phyloP scores from a whole-genome alignment of 106 monocot species.

The Dendrobium huoshanense region DNA sequence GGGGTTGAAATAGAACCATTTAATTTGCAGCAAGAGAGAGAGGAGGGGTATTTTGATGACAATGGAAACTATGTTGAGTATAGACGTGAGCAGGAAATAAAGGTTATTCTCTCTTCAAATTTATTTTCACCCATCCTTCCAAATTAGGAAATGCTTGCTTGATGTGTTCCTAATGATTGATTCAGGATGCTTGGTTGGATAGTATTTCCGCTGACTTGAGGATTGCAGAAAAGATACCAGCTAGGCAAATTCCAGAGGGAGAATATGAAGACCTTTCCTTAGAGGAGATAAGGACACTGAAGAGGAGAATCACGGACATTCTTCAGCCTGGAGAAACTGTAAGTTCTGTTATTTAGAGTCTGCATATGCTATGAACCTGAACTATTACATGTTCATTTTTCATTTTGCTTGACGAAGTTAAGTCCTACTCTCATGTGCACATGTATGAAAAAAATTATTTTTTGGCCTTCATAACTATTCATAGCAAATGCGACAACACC shows the following conservation, averaged over 20 bases:
- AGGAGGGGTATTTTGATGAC: constrained; percentile 97
- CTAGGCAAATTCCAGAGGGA: constrained; percentile 36
- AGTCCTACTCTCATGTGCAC: no score
- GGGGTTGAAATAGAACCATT: constrained; percentile 87
- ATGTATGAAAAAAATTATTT: no score
- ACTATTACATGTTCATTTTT: no score
- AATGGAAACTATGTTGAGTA: constrained; percentile 94
- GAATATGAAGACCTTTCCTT: constrained; percentile 77
- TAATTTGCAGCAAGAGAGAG: constrained; percentile 85
- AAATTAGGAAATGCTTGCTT: neutral
- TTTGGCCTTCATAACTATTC: no score
- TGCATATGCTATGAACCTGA: no score
- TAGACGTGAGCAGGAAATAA: constrained; percentile 52
- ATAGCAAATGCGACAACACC: no score
- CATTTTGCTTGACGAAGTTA: no score
- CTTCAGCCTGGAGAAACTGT: constrained; percentile 95
- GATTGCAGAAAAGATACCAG: constrained; percentile 29
- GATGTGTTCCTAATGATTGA: constrained; percentile 16
- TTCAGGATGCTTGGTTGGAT: constrained; percentile 97
- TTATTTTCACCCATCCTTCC: neutral
- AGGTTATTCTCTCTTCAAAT: constrained; percentile 41
- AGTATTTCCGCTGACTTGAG: constrained; percentile 55
- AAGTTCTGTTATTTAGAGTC: constrained; percentile 4
- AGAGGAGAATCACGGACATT: constrained; percentile 62
- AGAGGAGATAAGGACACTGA: constrained; percentile 72